phyloP scores from a whole-genome alignment of 2,329 filamentous ascomycete species.

The Penicillium sumatraense region DNA sequence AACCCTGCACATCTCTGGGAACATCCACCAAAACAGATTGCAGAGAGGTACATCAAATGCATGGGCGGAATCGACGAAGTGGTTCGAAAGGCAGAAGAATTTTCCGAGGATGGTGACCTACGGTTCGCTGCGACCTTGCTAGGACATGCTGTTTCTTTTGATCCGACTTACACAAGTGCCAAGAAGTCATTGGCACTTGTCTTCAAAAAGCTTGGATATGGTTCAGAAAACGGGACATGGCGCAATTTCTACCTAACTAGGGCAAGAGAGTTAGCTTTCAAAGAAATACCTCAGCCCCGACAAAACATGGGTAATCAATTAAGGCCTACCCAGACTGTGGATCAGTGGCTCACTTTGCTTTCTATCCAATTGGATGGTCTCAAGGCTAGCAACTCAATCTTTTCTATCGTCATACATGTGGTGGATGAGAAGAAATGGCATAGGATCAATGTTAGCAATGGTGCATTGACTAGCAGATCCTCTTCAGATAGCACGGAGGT shows the following conservation, averaged over 20 bases:
- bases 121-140: conserved; percentile 47
- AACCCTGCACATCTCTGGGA: conserved; percentile 44
- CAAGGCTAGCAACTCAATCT: conserved; percentile 5
- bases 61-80: conserved; percentile 42
- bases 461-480: conserved; percentile 17
- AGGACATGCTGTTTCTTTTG: conserved; percentile 38
- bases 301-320: conserved; percentile 9
- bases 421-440: conserved; percentile 12
- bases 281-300: background rate
- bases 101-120: conserved; percentile 33
- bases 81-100: conserved; percentile 27
- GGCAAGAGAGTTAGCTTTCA: conserved; percentile 29
- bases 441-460: conserved; percentile 25
- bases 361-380: conserved; percentile 21
- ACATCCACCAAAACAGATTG: conserved; percentile 39
- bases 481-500: background rate
- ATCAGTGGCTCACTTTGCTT: conserved; percentile 23
- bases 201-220: conserved; percentile 41
- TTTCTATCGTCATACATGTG: conserved; percentile 19
- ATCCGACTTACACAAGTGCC: conserved; percentile 23
- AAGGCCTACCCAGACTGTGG: conserved; percentile 10
- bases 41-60: conserved; percentile 40
- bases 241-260: conserved; percentile 46
- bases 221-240: conserved; percentile 48
- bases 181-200: conserved; percentile 33